A percentile compares a stretch with the other conserved stretches of the same genome.
Evolutionary conservation across 495 filamentous ascomycete genomes (phyloP).

Genomic region (Tuber calosporum): DNA sequence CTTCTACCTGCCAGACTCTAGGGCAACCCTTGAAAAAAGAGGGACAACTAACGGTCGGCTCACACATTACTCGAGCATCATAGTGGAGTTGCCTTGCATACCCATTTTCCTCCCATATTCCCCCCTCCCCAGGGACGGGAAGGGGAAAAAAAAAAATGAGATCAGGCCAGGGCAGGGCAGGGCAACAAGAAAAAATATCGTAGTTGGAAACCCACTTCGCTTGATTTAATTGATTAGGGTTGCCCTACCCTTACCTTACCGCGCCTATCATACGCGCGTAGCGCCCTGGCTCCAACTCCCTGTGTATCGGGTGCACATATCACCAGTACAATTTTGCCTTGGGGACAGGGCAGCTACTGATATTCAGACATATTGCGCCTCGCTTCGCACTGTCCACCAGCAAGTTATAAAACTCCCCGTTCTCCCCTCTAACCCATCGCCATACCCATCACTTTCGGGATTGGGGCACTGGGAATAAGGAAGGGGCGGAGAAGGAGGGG

Average conservation of each 20-base stretch:
- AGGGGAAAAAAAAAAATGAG: neutral
- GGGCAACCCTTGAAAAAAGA: conserved; percentile 5
- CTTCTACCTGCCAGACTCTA: neutral
- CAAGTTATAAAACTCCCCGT: conserved; percentile 1
- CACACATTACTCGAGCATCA: neutral
- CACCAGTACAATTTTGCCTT: neutral
- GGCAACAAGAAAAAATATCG: neutral
- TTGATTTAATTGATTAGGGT: conserved; percentile 5
- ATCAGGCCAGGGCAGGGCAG: neutral
- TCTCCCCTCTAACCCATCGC: neutral
- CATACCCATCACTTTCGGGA: neutral
- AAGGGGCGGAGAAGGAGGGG: neutral
- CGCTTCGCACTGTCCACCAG: neutral
- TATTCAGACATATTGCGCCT: neutral
- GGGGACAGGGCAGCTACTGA: neutral
- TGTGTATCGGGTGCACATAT: neutral
- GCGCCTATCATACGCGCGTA: conserved; percentile 1
- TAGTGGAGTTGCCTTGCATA: neutral
- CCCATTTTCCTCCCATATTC: neutral
- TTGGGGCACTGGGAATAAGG: neutral
- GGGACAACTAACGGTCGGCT: neutral
- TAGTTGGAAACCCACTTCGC: neutral
- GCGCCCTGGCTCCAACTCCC: neutral
- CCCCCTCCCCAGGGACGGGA: neutral
- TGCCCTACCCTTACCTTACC: neutral